Evolutionary conservation across 495 filamentous ascomycete genomes (phyloP).

Genomic region (Pyronema omphalodes): DNA sequence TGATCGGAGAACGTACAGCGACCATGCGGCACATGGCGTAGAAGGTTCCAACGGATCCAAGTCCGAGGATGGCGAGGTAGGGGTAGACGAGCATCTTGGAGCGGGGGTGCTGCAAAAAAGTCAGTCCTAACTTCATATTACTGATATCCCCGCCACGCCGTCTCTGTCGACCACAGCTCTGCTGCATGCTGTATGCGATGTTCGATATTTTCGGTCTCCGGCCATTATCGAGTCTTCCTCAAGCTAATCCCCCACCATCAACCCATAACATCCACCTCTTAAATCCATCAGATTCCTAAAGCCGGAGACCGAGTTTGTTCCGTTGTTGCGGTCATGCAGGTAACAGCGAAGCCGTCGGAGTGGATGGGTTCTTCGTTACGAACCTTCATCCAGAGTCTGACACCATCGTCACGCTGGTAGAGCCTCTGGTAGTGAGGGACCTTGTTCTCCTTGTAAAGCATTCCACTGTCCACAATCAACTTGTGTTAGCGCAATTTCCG

Average conservation of each 20-base stretch:
- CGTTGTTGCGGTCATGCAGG: no score
- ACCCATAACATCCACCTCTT: no score
- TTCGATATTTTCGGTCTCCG: background rate
- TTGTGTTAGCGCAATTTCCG: background rate
- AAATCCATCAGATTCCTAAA: no score
- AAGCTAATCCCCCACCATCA: no score
- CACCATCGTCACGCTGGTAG: slow-evolving; percentile 36
- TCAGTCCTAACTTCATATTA: background rate
- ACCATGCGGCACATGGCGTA: slow-evolving; percentile 42
- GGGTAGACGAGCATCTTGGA: slow-evolving; percentile 44
- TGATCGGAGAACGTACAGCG: slow-evolving; percentile 29
- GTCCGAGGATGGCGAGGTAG: slow-evolving; percentile 42
- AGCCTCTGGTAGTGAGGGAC: slow-evolving; percentile 51
- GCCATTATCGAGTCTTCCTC: no score
- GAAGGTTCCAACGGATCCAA: slow-evolving; percentile 25
- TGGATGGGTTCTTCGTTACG: slow-evolving; percentile 16
- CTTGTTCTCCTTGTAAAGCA: slow-evolving; percentile 50
- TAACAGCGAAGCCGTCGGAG: no score
- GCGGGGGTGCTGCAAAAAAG: slow-evolving; percentile 32
- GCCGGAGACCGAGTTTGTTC: no score
- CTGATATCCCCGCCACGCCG: background rate
- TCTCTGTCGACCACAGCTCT: background rate
- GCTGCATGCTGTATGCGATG: background rate
- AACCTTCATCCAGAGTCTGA: slow-evolving; percentile 43
- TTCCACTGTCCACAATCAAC: slow-evolving; percentile 18